phyloP scores from a whole-genome alignment of 352 stramenopile species.

The Globisporangium perplexum region DNA sequence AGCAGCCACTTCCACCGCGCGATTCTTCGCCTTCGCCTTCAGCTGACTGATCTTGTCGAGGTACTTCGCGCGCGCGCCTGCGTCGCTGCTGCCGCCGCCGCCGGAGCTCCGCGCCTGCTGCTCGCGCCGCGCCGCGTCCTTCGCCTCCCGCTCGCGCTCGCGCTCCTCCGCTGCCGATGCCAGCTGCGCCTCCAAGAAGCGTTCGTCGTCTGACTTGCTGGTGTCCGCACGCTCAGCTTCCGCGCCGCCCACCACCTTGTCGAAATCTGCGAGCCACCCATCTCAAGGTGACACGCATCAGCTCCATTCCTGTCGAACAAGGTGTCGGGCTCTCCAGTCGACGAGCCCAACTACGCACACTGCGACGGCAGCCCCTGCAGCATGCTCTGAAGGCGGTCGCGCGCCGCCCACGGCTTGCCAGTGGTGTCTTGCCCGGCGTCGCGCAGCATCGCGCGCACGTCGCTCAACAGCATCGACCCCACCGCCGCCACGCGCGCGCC shows the following conservation, averaged over 20 bases:
- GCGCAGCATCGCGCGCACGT: constrained; percentile 59
- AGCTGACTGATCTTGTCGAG: constrained; percentile 66
- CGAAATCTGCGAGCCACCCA: constrained; percentile 25
- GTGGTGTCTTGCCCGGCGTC: constrained; percentile 54
- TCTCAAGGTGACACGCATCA: not conserved
- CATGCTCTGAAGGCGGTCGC: constrained; percentile 58
- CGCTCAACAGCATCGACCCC: constrained; percentile 50
- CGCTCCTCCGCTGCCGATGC: constrained; percentile 29
- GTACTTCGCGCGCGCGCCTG: constrained; percentile 56
- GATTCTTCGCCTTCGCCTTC: constrained; percentile 50
- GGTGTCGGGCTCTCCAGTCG: no score
- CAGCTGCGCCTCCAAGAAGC: constrained; percentile 54
- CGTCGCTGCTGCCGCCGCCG: not conserved
- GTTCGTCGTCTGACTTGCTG: constrained; percentile 39
- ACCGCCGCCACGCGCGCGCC: constrained; percentile 23
- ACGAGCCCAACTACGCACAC: no score
- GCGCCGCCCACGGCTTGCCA: constrained; percentile 53
- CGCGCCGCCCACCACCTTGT: constrained; percentile 37
- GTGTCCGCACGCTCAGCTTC: constrained; percentile 14
- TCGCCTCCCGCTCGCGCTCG: constrained; percentile 24
- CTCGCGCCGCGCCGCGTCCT: constrained; percentile 11
- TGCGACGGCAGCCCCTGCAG: constrained; percentile 54
- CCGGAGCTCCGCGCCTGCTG: constrained; percentile 4
- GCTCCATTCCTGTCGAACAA: no score
- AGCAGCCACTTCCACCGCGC: constrained; percentile 5